Evolutionary conservation across 73 alveolate genomes (phyloP).

Genomic region (Blepharisma stoltei): DNA sequence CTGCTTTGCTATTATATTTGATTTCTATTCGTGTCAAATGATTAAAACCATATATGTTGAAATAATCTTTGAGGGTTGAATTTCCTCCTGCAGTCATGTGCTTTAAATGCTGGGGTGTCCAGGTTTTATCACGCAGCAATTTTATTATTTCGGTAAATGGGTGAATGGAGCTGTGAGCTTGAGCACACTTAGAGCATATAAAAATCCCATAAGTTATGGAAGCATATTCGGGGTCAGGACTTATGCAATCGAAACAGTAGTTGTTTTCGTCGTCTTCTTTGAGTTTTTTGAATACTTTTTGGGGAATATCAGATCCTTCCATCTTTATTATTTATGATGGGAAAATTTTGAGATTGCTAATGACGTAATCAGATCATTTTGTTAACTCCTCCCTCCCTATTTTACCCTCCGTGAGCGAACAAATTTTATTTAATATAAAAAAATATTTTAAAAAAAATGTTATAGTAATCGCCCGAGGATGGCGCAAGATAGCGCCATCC

Average conservation of each 20-base stretch:
- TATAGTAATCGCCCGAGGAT: no score
- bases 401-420: no score
- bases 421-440: no score
- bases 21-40: not conserved
- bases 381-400: no score
- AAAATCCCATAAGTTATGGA: slow-evolving; percentile 18
- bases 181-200: not conserved
- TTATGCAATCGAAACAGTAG: slow-evolving; percentile 3
- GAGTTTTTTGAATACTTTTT: slow-evolving; percentile 10
- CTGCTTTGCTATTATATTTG: slow-evolving; percentile 5
- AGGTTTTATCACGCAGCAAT: not conserved
- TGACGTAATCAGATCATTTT: no score
- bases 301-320: not conserved
- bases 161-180: not conserved
- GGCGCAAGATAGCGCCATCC: no score
- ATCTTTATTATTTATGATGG: no score
- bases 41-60: not conserved
- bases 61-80: not conserved
- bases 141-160: not conserved
- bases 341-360: no score
- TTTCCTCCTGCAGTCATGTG: slow-evolving; percentile 18
- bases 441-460: no score
- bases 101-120: slow-evolving; percentile 10
- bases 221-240: not conserved
- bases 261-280: slow-evolving; percentile 26